A percentile compares a stretch with the other conserved stretches of the same genome.
Evolutionary conservation across 495 filamentous ascomycete species (phyloP).

Genomic region (Penicillium bialowiezense): DNA sequence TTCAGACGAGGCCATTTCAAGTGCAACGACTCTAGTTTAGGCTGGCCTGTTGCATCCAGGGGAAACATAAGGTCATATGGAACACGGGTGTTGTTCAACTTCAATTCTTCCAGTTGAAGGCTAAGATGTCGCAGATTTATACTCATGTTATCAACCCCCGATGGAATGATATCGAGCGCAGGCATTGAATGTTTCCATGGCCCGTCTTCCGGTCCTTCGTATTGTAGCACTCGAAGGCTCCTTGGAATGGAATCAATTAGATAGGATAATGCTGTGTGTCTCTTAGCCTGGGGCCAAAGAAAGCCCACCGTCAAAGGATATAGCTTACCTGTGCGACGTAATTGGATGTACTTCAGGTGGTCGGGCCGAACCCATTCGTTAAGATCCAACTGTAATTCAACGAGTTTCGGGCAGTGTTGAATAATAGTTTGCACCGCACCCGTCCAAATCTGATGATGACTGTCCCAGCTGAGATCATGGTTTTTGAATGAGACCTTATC

Average conservation of each 20-base stretch:
- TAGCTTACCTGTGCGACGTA: not conserved
- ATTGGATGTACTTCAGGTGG: not conserved
- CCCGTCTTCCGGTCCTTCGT: not conserved
- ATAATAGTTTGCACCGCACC: not conserved
- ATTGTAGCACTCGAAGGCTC: not conserved
- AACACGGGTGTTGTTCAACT: not conserved
- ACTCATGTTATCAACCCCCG: not conserved
- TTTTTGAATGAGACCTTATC: conserved; percentile 1
- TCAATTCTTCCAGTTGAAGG: not conserved
- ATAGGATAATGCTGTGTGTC: not conserved
- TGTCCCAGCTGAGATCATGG: not conserved
- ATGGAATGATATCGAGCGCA: conserved; percentile 1
- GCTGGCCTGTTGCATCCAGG: not conserved
- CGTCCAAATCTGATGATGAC: not conserved
- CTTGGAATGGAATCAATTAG: not conserved
- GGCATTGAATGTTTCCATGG: not conserved
- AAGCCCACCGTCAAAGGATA: not conserved
- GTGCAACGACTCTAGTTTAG: not conserved
- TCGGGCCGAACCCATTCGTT: not conserved
- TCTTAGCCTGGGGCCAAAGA: not conserved
- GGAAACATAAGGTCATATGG: not conserved
- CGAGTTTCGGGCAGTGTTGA: not conserved
- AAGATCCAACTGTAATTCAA: not conserved
- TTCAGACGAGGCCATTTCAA: not conserved
- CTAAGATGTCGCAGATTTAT: not conserved